Base-by-base conservation (phyloP, 1,139 yeast species). In the Candida sanyaensis region DNA sequence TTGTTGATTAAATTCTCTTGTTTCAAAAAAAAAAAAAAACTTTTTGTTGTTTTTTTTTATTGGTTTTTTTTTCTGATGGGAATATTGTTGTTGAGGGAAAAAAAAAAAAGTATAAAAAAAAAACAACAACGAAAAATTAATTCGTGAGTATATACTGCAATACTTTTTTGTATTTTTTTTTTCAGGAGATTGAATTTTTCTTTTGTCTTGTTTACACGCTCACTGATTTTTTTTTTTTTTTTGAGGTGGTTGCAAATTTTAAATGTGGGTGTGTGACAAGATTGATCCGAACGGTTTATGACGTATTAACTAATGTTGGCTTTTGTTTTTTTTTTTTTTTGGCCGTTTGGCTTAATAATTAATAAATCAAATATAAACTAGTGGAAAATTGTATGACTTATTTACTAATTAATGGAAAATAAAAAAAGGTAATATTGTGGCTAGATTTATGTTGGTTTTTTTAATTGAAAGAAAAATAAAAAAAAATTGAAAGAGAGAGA, bases 191-290 rank as follows among this genome's bases (percentile, higher is more conserved):
- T 21, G 17, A 23, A n/a, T n/a, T 32, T 32, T 32, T 12, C 12
- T 12, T 32, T 32, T 9, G 12, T 34, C 8, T 10, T 21, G 21
- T 23, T 26, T 26, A 8, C 28, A 26, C 28, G 28, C 9, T 3
- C 28, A 26, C 28, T 26, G 21, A 17, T 17, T 26, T 26, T 26
- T n/a, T n/a, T n/a, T n/a, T n/a, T n/a, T n/a, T 3, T 26, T 26
- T 26, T 6, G 24, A 26, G 12, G 12, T 26, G 41, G 37, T 34
- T 42, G 46, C 39, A 43, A 43, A 42, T 29, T 36, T 11, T 17
- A 17, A 17, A 2, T 17, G 21, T 17, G 21, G 10, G 28, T 32
- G 11, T 17, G 39, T 27, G 9, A 12, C 39, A 23, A 36, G 28
- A 24, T 34, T 24, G 39, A 36, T 36, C 29, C 23, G 10, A 32